A percentile compares a stretch with the other conserved stretches of the same genome.
Evolutionary conservation across 2,329 filamentous ascomycete genomes (phyloP).

Genomic region (Clonostachys byssicola): DNA sequence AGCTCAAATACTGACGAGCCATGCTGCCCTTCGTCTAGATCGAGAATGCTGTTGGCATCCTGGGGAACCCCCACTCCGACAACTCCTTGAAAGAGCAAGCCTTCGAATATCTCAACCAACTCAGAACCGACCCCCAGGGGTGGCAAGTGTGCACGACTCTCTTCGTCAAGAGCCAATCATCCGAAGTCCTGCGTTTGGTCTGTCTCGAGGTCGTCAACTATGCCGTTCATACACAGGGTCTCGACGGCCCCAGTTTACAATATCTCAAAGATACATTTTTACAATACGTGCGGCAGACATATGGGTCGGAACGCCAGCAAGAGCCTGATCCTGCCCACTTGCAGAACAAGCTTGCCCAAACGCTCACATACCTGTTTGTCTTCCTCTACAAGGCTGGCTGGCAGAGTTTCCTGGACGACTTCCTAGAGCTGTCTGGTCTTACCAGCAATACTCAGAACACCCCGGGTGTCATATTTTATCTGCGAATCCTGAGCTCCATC

Average conservation of each 20-base stretch:
- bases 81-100: slow-evolving; percentile 75
- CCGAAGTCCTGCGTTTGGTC: slow-evolving; percentile 83
- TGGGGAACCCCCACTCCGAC: slow-evolving; percentile 77
- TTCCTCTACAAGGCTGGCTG: slow-evolving; percentile 81
- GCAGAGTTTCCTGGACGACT: slow-evolving; percentile 88
- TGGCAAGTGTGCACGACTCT: slow-evolving; percentile 88
- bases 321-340: slow-evolving; percentile 69
- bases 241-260: slow-evolving; percentile 68
- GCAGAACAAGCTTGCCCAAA: slow-evolving; percentile 97
- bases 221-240: slow-evolving; percentile 74
- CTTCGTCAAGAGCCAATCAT: slow-evolving; percentile 72
- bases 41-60: slow-evolving; percentile 93
- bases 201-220: slow-evolving; percentile 92
- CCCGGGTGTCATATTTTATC: slow-evolving; percentile 76
- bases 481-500: slow-evolving; percentile 82
- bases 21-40: slow-evolving; percentile 48
- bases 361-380: slow-evolving; percentile 89
- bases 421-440: slow-evolving; percentile 68
- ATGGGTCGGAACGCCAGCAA: slow-evolving; percentile 55
- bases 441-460: slow-evolving; percentile 65
- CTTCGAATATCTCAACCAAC: slow-evolving; percentile 72
- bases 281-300: slow-evolving; percentile 74
- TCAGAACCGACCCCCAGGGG: slow-evolving; percentile 76
- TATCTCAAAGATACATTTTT: slow-evolving; percentile 79
- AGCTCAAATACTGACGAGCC: too few species aligned